Base-by-base conservation (phyloP, 768 basidiomycete species). In the Russula abietina region DNA sequence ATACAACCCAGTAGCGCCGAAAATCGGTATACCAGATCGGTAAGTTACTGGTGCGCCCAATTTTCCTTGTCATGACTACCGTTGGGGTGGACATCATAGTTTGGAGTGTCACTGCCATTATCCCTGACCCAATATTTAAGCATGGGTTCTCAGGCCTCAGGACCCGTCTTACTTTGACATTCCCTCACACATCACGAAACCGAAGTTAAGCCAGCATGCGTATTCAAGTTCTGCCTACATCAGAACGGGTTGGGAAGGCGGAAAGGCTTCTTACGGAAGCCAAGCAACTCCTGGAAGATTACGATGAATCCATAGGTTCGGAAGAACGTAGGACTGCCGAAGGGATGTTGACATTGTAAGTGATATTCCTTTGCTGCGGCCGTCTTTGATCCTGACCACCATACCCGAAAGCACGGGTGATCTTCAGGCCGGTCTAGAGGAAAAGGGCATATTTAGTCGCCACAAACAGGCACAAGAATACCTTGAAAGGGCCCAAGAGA, bases 401-500 rank as follows among this genome's bases (percentile, higher is more conserved):
- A 32, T 38, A 22, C 28, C 30, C 2, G 3, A 46, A 36, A 62
- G 61, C 11, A 16, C 57, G 36, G 28, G 7, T 7, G 61, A 62
- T 39, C 39, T 30, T 14, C 57, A 57, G 14, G 36, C 2, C 14
- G 61, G 51, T 24, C 36, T 62, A n/a, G 61, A 62, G 45, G 36
- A 38, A 9, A 58, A 54, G 33, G 28, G 16, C 28, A n/a, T 33
- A 1, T 19, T 62, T 32, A 36, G 57, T 30, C 61, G 45, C 16
- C 17, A 19, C 10, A 36, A 28, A 7, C 51, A 54, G 26, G 32
- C 51, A 14, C 61, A 58, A 12, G 26, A 30, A 2, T 62, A 62
- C 26, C 51, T 53, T 16, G 41, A 58, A n/a, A n/a, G 53, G n/a
- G 61, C 57, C 33, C 56, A 38, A 22, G 61, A 58, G 45, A 54